These are phyloP conservation scores for Hypoxylon sp. DNA, from an alignment of 2,329 filamentous ascomycete genomes.

Conservation along the genomic window DNA sequence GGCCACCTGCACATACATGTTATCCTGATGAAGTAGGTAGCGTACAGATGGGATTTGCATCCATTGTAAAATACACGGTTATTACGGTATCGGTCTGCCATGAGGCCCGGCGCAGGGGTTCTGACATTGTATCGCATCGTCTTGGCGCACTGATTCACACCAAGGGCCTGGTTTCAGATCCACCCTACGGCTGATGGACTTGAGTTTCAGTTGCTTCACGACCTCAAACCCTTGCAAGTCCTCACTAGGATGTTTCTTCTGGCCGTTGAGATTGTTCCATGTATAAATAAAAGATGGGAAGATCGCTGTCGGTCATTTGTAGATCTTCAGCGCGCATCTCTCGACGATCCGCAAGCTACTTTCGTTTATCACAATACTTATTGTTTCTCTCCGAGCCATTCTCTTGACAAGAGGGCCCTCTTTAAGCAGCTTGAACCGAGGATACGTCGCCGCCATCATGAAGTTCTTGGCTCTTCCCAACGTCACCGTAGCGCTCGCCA, in stretches of 20 bases:
- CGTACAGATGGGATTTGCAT: constrained; percentile 15
- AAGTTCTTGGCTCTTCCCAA: constrained; percentile 22
- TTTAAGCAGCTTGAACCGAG: constrained; percentile 18
- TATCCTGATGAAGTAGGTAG: constrained; percentile 6
- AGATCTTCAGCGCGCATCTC: constrained; percentile 44
- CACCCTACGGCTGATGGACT: constrained; percentile 24
- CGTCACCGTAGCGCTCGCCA: constrained; percentile 23
- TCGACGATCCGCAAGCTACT: constrained; percentile 36
- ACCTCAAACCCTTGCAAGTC: constrained; percentile 20
- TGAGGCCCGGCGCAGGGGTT: constrained; percentile 25
- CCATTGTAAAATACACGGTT: constrained; percentile 1
- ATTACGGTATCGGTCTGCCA: constrained; percentile 4
- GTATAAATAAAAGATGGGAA: constrained; percentile 44
- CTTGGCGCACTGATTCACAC: constrained; percentile 33
- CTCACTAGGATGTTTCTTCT: constrained; percentile 25
- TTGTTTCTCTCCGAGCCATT: constrained; percentile 18
- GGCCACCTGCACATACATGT: constrained; percentile 1
- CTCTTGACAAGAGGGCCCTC: constrained; percentile 25
- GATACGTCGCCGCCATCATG: constrained; percentile 26
- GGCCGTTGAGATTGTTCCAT: constrained; percentile 11
- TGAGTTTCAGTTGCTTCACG: constrained; percentile 41
- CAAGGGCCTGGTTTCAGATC: constrained; percentile 36
- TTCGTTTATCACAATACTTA: constrained; percentile 34
- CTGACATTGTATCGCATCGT: constrained; percentile 21
- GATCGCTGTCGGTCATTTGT: constrained; percentile 42